Base-by-base conservation (phyloP, 2,329 filamentous ascomycete genomes). In the Talaromyces sp. region DNA sequence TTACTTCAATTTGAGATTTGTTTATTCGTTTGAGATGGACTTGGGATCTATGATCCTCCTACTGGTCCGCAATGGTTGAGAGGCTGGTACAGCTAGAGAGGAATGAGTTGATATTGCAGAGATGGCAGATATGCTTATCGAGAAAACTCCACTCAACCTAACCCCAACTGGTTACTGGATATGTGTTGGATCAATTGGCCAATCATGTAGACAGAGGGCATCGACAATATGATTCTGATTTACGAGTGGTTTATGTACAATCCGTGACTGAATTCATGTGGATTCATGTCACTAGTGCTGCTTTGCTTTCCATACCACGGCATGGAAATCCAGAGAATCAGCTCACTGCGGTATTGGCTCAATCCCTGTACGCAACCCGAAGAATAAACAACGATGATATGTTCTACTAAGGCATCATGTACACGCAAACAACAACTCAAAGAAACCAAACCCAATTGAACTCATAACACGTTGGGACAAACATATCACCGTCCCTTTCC, bases 401-500 rank as follows among this genome's bases (percentile, higher is more conserved):
- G 22, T 53, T 56, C 22, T 39, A 48, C 45, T 19, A 36, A 36
- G 15, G n/a, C 39, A 21, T 54, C 53, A 56, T 46, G 48, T 37
- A 36, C 31, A 37, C 41, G 41, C 21, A 56, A 39, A n/a, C 19
- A 25, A 39, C 10, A 17, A 51, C 4, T 10, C 2, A 21, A 36
- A 21, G 9, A 50, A 19, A 36, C 6, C 17, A 53, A 53, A 7
- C 40, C 19, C 19, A 22, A 25, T 15, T 11, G 17, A 21, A 40
- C 39, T 22, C 3, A 28, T 28, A 28, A 28, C n/a, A 40, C 39
- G 39, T 17, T 11, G 8, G 17, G 39, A 10, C 10, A 3, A 10
- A 35, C 33, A 13, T 3, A 35, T 37, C 28, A 69, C 61, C 68
- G 65, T 37, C 65, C 66, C 69, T 84, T 84, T 55, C 85, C 85